phyloP scores from a whole-genome alignment of 768 basidiomycete species.

The Dendrothele bispora region DNA sequence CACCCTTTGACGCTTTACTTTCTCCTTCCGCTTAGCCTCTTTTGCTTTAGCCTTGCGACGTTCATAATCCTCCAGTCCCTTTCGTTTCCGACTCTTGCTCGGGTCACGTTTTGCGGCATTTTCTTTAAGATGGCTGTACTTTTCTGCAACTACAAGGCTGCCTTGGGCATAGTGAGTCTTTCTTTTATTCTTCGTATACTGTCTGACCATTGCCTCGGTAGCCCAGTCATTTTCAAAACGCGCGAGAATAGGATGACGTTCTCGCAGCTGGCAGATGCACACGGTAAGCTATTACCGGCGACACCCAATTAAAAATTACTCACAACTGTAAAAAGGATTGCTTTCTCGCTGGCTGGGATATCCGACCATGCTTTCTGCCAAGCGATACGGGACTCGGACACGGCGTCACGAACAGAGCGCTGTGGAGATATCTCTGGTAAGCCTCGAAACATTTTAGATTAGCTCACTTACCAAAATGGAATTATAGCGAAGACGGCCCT shows the following conservation, averaged over 20 bases:
- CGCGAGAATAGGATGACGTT: background rate
- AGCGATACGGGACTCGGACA: background rate
- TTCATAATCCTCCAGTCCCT: background rate
- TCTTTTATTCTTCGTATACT: background rate
- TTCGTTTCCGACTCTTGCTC: background rate
- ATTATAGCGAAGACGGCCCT: background rate
- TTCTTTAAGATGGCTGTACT: background rate
- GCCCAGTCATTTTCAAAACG: background rate
- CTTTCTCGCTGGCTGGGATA: background rate
- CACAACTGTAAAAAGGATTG: background rate
- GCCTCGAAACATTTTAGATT: background rate
- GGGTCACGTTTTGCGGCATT: background rate
- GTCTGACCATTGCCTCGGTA: background rate
- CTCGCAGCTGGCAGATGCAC: background rate
- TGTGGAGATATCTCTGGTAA: background rate
- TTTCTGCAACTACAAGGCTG: background rate
- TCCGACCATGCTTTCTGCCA: background rate
- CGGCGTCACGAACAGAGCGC: background rate
- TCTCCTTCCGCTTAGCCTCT: too few species aligned
- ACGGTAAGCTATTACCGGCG: background rate
- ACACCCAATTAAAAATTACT: background rate
- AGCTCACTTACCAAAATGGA: background rate
- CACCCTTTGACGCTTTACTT: too few species aligned
- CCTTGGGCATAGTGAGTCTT: background rate
- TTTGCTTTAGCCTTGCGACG: background rate